Conservation (phyloP, 352 stramenopile genomes). For the Elongisporangium senticosum region DNA sequence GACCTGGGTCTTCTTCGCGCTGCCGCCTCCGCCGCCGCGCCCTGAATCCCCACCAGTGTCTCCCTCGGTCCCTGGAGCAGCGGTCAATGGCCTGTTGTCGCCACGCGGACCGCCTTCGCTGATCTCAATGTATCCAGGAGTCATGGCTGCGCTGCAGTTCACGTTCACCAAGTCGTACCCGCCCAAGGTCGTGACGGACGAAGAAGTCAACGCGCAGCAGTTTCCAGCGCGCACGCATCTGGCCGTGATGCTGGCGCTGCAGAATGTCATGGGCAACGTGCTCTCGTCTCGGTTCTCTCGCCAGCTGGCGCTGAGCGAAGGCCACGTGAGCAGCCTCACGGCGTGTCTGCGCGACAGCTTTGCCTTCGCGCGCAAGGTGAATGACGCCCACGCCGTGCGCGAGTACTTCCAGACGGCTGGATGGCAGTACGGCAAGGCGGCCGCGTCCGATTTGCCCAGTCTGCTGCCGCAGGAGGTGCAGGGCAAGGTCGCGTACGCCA, state of each 20-base stretch:
- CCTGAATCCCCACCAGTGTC: slow-evolving; percentile 9
- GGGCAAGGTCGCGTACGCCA: slow-evolving; percentile 71
- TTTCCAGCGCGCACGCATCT: slow-evolving; percentile 66
- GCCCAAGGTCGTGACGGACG: slow-evolving; percentile 48
- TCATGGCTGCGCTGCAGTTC: slow-evolving; percentile 47
- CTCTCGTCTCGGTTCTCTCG: slow-evolving; percentile 36
- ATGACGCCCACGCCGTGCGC: slow-evolving; percentile 54
- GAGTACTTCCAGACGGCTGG: slow-evolving; percentile 38
- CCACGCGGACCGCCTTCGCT: slow-evolving; percentile 38
- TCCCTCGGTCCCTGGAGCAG: background rate
- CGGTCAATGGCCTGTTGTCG: slow-evolving; percentile 17
- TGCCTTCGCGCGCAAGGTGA: slow-evolving; percentile 65
- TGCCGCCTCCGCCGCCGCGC: slow-evolving; percentile 2
- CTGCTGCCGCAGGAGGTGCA: slow-evolving; percentile 70
- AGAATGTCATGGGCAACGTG: slow-evolving; percentile 65
- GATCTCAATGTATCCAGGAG: slow-evolving; percentile 65
- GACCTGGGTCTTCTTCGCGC: slow-evolving; percentile 63
- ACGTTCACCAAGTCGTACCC: slow-evolving; percentile 46
- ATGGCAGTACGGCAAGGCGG: slow-evolving; percentile 44
- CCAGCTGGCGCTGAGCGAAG: slow-evolving; percentile 47
- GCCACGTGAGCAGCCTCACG: slow-evolving; percentile 43
- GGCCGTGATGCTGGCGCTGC: slow-evolving; percentile 57
- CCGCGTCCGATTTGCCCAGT: slow-evolving; percentile 46
- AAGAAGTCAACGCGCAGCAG: slow-evolving; percentile 47
- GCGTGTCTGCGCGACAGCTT: slow-evolving; percentile 65